Base-by-base conservation (phyloP, 139 green algal species). In the Monoraphidium neglectum region DNA sequence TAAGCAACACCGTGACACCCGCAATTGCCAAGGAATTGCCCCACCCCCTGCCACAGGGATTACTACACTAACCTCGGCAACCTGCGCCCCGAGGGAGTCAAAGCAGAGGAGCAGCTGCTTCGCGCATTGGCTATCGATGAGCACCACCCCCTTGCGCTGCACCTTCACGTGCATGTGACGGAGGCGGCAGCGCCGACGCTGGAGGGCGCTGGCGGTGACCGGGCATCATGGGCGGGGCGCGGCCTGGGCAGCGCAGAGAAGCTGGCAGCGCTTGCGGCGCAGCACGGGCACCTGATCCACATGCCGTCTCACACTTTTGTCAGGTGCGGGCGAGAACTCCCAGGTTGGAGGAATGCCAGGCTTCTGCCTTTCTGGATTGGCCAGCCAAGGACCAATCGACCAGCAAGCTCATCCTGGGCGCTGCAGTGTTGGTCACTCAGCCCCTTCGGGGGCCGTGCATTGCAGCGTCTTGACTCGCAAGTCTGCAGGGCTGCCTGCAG, bases 121-220 rank as follows among this genome's bases (percentile, higher is more conserved):
- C 64, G 67, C 16, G 81, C 65, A 5, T 77, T 89, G 64, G n/a
- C 43, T 12, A 18, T 64, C 15, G 69, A 85, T 10, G 66, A 75
- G 4, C 1, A 43, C 28, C 79, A 88, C 62, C 69, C 77, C 0
- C 72, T 87, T n/a, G 86, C 84, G 3, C 66, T 84, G 24, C 86
- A 91, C 54, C 82, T 91, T 18, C 77, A 88, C 76, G 86, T 91
- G 28, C 86, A 91, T 62, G 56, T 91, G 18, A 51, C 84, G 23
- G 86, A 91, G 67, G 84, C 82, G 43, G 65, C 37, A 3, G 1
- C 37, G 10, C 68, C 77, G 6, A 36, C n/a, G 37, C 10, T 35
- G 12, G 49, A 6, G 4, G 72, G 43, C 30, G 38, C 30, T 18
- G 13, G 43, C 36, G 74, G 46, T 15, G 36, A 69, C 10, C 69